Percentiles rank a stretch among this genome's conserved stretches.
Evolutionary conservation across 1,284 basidiomycete genomes (phyloP).

Genomic region (Ganoderma meredithae): DNA sequence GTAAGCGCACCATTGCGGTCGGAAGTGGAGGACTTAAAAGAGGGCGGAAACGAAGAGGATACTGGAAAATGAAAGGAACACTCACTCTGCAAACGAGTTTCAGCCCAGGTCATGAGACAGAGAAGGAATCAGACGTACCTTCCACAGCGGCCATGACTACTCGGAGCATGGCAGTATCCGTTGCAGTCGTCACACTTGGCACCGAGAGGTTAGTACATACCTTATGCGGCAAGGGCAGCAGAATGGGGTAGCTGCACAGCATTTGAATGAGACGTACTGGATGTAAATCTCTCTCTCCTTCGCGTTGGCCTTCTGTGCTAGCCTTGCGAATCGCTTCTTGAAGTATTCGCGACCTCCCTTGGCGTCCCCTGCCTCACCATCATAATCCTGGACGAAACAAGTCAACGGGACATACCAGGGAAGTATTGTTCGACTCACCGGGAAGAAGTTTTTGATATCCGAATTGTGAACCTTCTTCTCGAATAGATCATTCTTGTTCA

Average conservation of each 20-base stretch:
- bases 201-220: conserved; percentile 20
- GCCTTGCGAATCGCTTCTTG: conserved; percentile 81
- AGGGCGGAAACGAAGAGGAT: conserved; percentile 36
- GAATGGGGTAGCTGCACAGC: conserved; percentile 1
- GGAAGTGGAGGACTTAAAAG: conserved; percentile 26
- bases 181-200: conserved; percentile 87
- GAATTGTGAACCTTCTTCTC: conserved; percentile 83
- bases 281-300: conserved; percentile 94
- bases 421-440: conserved; percentile 54
- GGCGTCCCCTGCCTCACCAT: conserved; percentile 74
- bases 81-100: conserved; percentile 69
- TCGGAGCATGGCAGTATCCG: conserved; percentile 89
- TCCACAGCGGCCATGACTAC: conserved; percentile 95
- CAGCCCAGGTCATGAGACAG: conserved; percentile 24
- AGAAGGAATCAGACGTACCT: conserved; percentile 58
- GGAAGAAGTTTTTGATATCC: conserved; percentile 87
- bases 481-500: conserved; percentile 93
- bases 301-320: conserved; percentile 82
- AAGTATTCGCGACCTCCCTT: conserved; percentile 89
- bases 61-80: conserved; percentile 47
- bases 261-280: conserved; percentile 63
- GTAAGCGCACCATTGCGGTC: conserved; percentile 37
- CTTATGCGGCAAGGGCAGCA: conserved; percentile 3
- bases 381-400: conserved; percentile 65
- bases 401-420: conserved; percentile 16